Conservation (phyloP, 2,329 filamentous ascomycete species). For the Pestalotiopsis sp. region DNA sequence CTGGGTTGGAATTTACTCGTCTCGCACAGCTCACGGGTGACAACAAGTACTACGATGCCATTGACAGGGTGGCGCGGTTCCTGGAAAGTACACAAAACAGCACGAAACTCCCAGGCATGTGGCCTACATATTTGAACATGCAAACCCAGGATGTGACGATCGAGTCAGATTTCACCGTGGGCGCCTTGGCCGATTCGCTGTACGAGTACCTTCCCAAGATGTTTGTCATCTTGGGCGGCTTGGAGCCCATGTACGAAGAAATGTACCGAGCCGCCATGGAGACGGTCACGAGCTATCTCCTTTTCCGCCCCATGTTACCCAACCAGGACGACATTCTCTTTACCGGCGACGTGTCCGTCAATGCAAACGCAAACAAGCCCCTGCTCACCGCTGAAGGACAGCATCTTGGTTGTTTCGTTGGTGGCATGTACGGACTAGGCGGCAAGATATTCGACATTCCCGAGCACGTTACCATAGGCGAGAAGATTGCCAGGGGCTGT, state of each 20-base stretch:
- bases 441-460: conserved; percentile 46
- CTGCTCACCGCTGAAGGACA: conserved; percentile 36
- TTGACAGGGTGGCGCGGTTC: conserved; percentile 71
- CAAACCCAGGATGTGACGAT: conserved; percentile 46
- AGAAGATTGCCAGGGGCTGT: conserved; percentile 56
- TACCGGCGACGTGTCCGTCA: conserved; percentile 16
- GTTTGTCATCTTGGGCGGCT: conserved; percentile 68
- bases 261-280: conserved; percentile 67
- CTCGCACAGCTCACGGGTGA: conserved; percentile 71
- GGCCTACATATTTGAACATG: conserved; percentile 68
- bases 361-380: conserved; percentile 26
- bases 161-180: conserved; percentile 50
- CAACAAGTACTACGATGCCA: conserved; percentile 73
- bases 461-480: conserved; percentile 48
- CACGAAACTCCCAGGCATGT: conserved; percentile 76
- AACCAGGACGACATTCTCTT: conserved; percentile 66
- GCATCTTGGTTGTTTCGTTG: conserved; percentile 50
- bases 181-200: conserved; percentile 56
- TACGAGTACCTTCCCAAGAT: conserved; percentile 66
- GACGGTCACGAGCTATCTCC: conserved; percentile 60
- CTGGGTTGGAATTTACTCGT: conserved; percentile 72
- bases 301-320: conserved; percentile 71
- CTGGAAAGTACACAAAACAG: conserved; percentile 69
- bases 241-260: conserved; percentile 58
- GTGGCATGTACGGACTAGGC: conserved; percentile 50